phyloP scores from a whole-genome alignment of 2,329 filamentous ascomycete genomes.

The Colletotrichum godetiae region DNA sequence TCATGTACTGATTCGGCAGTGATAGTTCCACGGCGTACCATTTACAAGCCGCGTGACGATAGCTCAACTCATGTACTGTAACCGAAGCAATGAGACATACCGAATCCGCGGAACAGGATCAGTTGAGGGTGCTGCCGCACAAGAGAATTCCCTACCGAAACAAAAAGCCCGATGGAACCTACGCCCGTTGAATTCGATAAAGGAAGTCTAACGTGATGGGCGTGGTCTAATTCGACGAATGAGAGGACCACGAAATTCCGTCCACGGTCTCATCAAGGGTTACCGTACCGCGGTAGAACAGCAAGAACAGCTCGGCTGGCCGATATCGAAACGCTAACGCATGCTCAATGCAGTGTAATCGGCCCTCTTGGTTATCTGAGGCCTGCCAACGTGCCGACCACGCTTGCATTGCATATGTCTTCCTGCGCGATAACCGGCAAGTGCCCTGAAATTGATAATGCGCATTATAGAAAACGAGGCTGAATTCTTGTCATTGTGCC shows the following conservation, averaged over 20 bases:
- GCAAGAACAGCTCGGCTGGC: neutral
- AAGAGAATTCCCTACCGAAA: neutral
- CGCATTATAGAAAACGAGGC: neutral
- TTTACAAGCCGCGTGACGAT: neutral
- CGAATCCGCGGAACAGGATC: neutral
- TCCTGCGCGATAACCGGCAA: neutral
- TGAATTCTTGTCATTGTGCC: neutral
- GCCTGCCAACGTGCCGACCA: slow-evolving; percentile 9
- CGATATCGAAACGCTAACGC: slow-evolving; percentile 17
- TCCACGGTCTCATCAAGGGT: slow-evolving; percentile 12
- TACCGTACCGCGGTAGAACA: slow-evolving; percentile 1
- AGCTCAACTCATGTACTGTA: neutral
- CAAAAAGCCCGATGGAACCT: neutral
- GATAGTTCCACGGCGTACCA: neutral
- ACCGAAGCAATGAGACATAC: neutral
- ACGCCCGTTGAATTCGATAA: neutral
- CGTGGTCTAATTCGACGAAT: neutral
- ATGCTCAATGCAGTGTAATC: slow-evolving; percentile 20
- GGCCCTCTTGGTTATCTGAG: neutral
- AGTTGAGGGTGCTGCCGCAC: neutral
- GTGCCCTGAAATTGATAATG: neutral
- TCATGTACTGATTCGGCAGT: neutral
- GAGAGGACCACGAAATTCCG: neutral
- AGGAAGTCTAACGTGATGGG: neutral
- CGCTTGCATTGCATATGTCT: neutral